Evolutionary conservation across 805 yeast genomes (phyloP).

Genomic region (Yamadazyma insecticola): DNA sequence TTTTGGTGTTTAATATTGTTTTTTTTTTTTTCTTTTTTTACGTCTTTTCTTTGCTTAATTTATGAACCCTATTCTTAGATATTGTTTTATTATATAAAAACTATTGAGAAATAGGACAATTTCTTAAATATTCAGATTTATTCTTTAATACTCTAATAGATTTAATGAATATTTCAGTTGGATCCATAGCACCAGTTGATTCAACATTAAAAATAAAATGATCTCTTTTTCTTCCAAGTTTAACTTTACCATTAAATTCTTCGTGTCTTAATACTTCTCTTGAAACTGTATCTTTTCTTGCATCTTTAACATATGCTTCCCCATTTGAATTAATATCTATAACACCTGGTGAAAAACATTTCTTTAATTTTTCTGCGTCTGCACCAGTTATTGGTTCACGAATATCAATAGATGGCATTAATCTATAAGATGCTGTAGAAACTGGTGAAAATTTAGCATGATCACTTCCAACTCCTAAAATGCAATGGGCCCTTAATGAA

Average conservation of each 20-base stretch:
- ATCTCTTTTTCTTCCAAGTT: constrained; percentile 85
- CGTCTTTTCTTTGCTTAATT: too few species aligned
- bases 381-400: constrained; percentile 68
- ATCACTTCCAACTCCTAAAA: constrained; percentile 87
- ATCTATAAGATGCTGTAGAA: constrained; percentile 91
- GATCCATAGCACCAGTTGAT: constrained; percentile 94
- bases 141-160: constrained; percentile 79
- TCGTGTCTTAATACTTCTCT: constrained; percentile 93
- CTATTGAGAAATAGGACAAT: constrained; percentile 70
- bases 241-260: constrained; percentile 85
- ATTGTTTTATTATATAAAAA: too few species aligned
- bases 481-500: constrained; percentile 81
- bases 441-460: constrained; percentile 99
- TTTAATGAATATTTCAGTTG: constrained; percentile 93
- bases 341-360: constrained; percentile 93
- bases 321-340: constrained; percentile 64
- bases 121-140: constrained; percentile 76
- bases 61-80: too few species aligned
- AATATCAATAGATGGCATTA: constrained; percentile 84
- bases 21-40: too few species aligned
- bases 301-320: constrained; percentile 78
- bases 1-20: too few species aligned
- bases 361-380: constrained; percentile 72
- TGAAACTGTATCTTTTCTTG: constrained; percentile 94
- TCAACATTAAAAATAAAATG: constrained; percentile 94